A percentile compares a stretch with the other conserved stretches of the same genome.
Evolutionary conservation across 768 basidiomycete species (phyloP).

Genomic region (Suillus sp.): DNA sequence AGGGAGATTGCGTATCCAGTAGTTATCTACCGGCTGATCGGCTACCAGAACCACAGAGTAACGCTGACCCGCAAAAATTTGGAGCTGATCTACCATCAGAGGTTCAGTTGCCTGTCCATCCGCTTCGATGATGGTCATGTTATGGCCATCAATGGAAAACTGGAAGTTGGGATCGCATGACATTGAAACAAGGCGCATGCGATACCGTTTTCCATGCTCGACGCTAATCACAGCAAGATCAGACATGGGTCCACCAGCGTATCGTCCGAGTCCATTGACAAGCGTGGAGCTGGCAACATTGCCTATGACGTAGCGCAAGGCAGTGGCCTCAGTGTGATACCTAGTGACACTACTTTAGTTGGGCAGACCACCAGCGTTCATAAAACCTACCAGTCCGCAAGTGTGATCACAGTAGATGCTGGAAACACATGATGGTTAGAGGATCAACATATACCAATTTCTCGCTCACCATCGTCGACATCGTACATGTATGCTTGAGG

Average conservation of each 20-base stretch:
- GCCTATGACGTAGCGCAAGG: constrained; percentile 20
- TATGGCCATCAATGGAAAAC: constrained; percentile 49
- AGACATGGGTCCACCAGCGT: constrained; percentile 32
- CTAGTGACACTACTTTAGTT: constrained; percentile 12
- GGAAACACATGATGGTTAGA: too few species aligned
- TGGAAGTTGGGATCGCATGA: constrained; percentile 46
- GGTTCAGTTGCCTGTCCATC: constrained; percentile 46
- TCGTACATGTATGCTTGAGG: constrained; percentile 37
- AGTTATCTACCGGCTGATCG: constrained; percentile 35
- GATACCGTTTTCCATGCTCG: constrained; percentile 36
- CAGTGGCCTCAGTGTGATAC: constrained; percentile 24
- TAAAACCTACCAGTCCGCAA: constrained; percentile 38
- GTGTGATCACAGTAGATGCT: constrained; percentile 51
- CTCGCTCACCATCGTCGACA: too few species aligned
- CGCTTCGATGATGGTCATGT: constrained; percentile 48
- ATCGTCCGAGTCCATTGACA: constrained; percentile 45
- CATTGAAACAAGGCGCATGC: constrained; percentile 38
- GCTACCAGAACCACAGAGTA: constrained; percentile 36
- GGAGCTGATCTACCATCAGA: constrained; percentile 40
- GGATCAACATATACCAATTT: too few species aligned
- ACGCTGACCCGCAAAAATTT: constrained; percentile 39
- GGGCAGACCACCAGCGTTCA: background rate
- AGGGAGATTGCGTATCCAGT: constrained; percentile 52
- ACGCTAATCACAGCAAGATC: constrained; percentile 40
- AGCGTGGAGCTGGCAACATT: constrained; percentile 32